phyloP scores from a whole-genome alignment of 2,329 filamentous ascomycete genomes.

The Neopestalotiopsis clavispora region DNA sequence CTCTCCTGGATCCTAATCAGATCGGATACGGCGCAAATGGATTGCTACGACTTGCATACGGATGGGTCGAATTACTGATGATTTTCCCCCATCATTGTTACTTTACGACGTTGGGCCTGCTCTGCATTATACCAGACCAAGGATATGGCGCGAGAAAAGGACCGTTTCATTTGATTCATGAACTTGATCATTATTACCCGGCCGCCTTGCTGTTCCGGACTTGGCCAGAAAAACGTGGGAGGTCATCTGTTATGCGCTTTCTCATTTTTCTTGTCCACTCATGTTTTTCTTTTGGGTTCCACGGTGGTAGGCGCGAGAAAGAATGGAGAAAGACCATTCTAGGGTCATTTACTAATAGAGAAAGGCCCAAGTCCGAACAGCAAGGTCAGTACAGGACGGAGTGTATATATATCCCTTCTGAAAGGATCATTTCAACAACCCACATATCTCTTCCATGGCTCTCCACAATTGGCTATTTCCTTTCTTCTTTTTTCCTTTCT shows the following conservation, averaged over 20 bases:
- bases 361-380: slow-evolving; percentile 53
- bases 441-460: slow-evolving; percentile 23
- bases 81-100: slow-evolving; percentile 31
- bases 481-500: slow-evolving; percentile 1
- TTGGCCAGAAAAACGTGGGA: slow-evolving; percentile 33
- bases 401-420: slow-evolving; percentile 57
- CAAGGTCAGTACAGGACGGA: slow-evolving; percentile 54
- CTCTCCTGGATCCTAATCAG: slow-evolving; percentile 32
- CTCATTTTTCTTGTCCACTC: slow-evolving; percentile 22
- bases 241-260: slow-evolving; percentile 27
- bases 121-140: slow-evolving; percentile 33
- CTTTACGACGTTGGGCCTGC: slow-evolving; percentile 30
- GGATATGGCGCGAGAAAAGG: slow-evolving; percentile 35
- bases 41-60: slow-evolving; percentile 37
- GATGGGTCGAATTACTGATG: slow-evolving; percentile 34
- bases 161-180: slow-evolving; percentile 27
- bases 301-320: slow-evolving; percentile 32
- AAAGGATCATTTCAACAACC: slow-evolving; percentile 39
- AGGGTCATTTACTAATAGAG: slow-evolving; percentile 38
- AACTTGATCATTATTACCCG: slow-evolving; percentile 34
- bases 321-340: slow-evolving; percentile 35
- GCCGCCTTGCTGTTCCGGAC: slow-evolving; percentile 46
- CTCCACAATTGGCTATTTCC: slow-evolving; percentile 3
- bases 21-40: slow-evolving; percentile 38
- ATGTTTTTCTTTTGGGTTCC: slow-evolving; percentile 32